A percentile compares a stretch with the other conserved stretches of the same genome.
phyloP scores from a whole-genome alignment of 1,139 yeast genomes.

The Torulaspora globosa region DNA sequence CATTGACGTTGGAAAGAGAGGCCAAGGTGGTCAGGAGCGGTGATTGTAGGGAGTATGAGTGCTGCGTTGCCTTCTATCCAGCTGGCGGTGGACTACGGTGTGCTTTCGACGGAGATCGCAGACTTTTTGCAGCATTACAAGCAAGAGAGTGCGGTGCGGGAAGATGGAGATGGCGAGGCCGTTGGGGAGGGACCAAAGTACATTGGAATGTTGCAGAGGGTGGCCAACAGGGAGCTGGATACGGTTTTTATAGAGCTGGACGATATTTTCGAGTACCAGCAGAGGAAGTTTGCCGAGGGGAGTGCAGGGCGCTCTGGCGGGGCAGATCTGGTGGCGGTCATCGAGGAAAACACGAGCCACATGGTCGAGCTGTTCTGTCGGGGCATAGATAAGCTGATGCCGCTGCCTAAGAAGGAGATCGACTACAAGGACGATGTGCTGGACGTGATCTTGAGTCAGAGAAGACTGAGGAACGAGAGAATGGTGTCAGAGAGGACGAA shows the following conservation, averaged over 20 bases:
- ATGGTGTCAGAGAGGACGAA: constrained; percentile 38
- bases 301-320: constrained; percentile 22
- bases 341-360: constrained; percentile 70
- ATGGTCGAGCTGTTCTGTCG: constrained; percentile 72
- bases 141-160: constrained; percentile 24
- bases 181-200: constrained; percentile 64
- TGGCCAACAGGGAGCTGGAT: constrained; percentile 77
- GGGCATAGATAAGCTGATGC: constrained; percentile 77
- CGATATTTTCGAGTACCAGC: constrained; percentile 68
- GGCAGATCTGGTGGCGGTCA: constrained; percentile 35
- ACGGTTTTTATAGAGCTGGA: constrained; percentile 75
- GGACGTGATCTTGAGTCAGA: constrained; percentile 88
- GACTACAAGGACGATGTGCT: constrained; percentile 83
- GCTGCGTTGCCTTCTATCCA: constrained; percentile 42
- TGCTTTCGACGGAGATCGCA: constrained; percentile 47
- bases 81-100: constrained; percentile 59
- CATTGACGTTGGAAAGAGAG: not conserved
- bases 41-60: constrained; percentile 22
- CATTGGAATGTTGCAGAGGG: constrained; percentile 64
- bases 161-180: constrained; percentile 29
- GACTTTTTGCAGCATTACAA: constrained; percentile 64
- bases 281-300: constrained; percentile 34
- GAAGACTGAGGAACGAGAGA: constrained; percentile 75
- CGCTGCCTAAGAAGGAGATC: constrained; percentile 71
- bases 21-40: not conserved